A percentile compares a stretch with the other conserved stretches of the same genome.
Conservation (phyloP, 805 yeast genomes). For the Zygotorulaspora sp. region DNA sequence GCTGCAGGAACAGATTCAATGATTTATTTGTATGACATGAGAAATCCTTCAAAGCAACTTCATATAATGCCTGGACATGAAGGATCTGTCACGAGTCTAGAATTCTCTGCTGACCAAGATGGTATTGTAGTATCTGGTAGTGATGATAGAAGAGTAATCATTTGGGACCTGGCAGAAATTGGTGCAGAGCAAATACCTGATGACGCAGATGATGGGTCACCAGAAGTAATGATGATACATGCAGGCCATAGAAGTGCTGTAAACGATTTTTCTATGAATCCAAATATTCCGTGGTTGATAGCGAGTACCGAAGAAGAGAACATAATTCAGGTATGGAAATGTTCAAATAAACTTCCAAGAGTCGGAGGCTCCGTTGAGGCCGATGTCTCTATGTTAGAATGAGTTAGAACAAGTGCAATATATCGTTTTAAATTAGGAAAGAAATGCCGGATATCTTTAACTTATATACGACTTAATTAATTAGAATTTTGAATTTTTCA, state of each 20-base stretch:
- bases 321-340: slow-evolving; percentile 44
- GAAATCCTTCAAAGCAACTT: slow-evolving; percentile 46
- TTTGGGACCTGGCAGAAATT: slow-evolving; percentile 76
- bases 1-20: slow-evolving; percentile 68
- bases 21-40: slow-evolving; percentile 58
- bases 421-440: too few relatives aligned
- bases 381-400: slow-evolving; percentile 15
- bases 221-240: slow-evolving; percentile 86
- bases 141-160: slow-evolving; percentile 67
- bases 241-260: slow-evolving; percentile 84
- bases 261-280: slow-evolving; percentile 67
- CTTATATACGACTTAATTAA: too few relatives aligned
- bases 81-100: slow-evolving; percentile 63
- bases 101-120: slow-evolving; percentile 74
- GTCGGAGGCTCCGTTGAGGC: slow-evolving; percentile 25
- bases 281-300: slow-evolving; percentile 65
- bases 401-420: too few relatives aligned
- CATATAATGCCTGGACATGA: slow-evolving; percentile 82
- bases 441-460: too few relatives aligned
- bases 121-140: slow-evolving; percentile 76
- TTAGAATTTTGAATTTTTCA: too few relatives aligned
- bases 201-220: slow-evolving; percentile 87
- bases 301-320: slow-evolving; percentile 51
- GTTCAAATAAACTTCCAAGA: slow-evolving; percentile 36
- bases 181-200: slow-evolving; percentile 85